phyloP scores from a whole-genome alignment of 2,329 filamentous ascomycete species.

The Mycogone perniciosa region DNA sequence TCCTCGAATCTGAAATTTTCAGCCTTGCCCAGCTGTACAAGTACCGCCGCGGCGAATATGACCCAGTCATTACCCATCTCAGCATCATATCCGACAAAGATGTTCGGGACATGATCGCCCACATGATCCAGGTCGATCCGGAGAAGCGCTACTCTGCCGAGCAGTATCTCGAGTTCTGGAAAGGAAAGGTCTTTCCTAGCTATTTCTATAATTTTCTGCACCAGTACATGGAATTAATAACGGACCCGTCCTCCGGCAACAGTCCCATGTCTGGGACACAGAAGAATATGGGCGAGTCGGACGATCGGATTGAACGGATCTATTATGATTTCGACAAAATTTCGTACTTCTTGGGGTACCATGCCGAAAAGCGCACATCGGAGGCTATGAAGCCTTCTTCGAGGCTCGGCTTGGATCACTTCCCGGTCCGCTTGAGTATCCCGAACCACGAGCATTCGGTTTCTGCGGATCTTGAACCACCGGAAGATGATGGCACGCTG shows the following conservation, averaged over 20 bases:
- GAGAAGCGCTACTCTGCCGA: slow-evolving; percentile 89
- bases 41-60: slow-evolving; percentile 87
- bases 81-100: slow-evolving; percentile 83
- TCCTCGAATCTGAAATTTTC: slow-evolving; percentile 94
- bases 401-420: slow-evolving; percentile 53
- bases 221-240: slow-evolving; percentile 95
- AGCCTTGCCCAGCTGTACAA: slow-evolving; percentile 94
- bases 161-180: slow-evolving; percentile 89
- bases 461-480: slow-evolving; percentile 52
- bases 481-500: slow-evolving; percentile 79
- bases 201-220: slow-evolving; percentile 98
- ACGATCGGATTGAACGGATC: slow-evolving; percentile 89
- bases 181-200: slow-evolving; percentile 82
- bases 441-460: slow-evolving; percentile 74
- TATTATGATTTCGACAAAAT: slow-evolving; percentile 98
- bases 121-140: slow-evolving; percentile 95
- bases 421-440: slow-evolving; percentile 79
- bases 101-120: slow-evolving; percentile 79
- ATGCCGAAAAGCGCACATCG: slow-evolving; percentile 41
- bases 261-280: slow-evolving; percentile 59
- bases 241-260: slow-evolving; percentile 78
- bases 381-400: slow-evolving; percentile 23
- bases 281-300: slow-evolving; percentile 75
- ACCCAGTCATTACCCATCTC: slow-evolving; percentile 73
- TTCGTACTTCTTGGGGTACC: slow-evolving; percentile 82